Evolutionary conservation across 768 basidiomycete genomes (phyloP), one percentile per base, ranked within the genome.

Genomic region (Lentinula boryana): DNA sequence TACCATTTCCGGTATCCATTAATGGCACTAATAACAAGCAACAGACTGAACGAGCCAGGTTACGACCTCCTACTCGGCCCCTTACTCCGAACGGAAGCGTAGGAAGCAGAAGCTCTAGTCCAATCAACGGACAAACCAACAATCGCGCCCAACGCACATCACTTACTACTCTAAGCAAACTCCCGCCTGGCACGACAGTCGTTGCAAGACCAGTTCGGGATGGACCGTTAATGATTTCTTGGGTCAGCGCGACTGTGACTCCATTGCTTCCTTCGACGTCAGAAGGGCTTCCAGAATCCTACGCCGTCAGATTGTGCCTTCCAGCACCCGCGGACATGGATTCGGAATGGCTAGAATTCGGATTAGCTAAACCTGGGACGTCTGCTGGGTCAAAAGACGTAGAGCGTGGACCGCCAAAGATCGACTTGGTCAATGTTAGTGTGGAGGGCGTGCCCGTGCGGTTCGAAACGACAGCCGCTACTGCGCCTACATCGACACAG

Each of bases 311-410:
- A 27, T 64, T 88, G 18, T 71, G 64, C 57, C 69, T 90, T 27
- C 81, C 82, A 46, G 81, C 83, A 8, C 87, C 87, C 18, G 71
- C 77, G 13, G 79, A 85, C 36, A 67, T 75, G n/a, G 83, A 83
- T 59, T 80, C 83, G n/a, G 87, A 86, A 55, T 88, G 84, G 84
- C 74, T 92, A 18, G 89, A 91, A 69, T 91, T 92, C 66, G 89
- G 88, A 31, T 74, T 92, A 54, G 84, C 84, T 1, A 75, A 80
- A 57, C 71, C 71, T n/a, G 63, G 63, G 44, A 16, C 18, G 1
- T 58, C 64, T 32, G 66, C 67, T 27, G n/a, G 7, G 59, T 44
- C 38, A 18, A n/a, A n/a, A 56, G 35, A 57, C 60, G 54, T 64
- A 43, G 64, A 49, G 23, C 46, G 33, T 21, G 62, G 64, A 35